Base-by-base conservation (phyloP, 345 rosid species). In the Corymbia maculata region DNA sequence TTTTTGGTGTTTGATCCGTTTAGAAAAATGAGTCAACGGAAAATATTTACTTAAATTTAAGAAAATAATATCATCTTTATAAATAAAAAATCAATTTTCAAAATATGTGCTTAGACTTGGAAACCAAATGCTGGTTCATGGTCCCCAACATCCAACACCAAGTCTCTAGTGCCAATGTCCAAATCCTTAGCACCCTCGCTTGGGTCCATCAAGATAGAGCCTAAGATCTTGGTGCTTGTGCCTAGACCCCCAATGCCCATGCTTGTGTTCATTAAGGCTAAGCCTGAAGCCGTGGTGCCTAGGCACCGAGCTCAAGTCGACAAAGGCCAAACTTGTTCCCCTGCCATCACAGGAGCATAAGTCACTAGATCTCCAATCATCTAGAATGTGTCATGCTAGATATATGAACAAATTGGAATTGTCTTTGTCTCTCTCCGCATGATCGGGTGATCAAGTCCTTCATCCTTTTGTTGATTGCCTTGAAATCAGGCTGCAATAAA, bases 211-310 rank as follows among this genome's bases (percentile, higher is more conserved):
- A 55, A 55, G 61, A 0, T 55, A 55, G 61, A 55, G 61, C 61
- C 61, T 28, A 21, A 11, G 0, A 55, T 55, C 61, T 55, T 22
- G 13, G 1, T 55, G 6, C 61, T 5, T 1, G 2, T 55, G 61
- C 61, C 17, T 55, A 22, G 61, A 1, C 1, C 12, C 11, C 12
- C 13, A 22, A 55, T 55, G 61, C 13, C 12, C 61, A 55, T 28
- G 9, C 2, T 0, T 55, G 6, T 28, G 13, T 55, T 28, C 13
- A 55, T 55, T 55, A 21, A 55, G 13, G 61, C 2, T 0, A 6
- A 22, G 6, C 13, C 0, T 0, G 2, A 55, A 4, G 61, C 61
- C 61, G 28, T 2, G 2, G 26, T 55, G 61, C 42, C 42, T 36
- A 2, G 42, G 42, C 42, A 36, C 42, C 42, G 42, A 36, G 42